These are phyloP conservation scores for Pichia cactophila DNA, from an alignment of 1,139 yeast genomes.

Conservation along the genomic window DNA sequence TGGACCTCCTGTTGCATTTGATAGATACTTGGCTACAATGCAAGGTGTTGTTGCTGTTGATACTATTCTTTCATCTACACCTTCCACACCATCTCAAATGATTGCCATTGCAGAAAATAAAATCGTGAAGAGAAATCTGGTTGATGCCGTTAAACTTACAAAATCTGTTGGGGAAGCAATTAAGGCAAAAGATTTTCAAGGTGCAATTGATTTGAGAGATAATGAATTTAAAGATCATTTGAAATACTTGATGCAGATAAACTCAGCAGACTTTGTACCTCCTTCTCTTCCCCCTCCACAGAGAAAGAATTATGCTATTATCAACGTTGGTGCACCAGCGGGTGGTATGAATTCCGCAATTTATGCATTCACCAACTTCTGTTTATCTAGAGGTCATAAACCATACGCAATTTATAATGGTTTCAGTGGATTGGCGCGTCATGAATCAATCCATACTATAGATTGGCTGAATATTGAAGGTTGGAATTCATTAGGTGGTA, in stretches of 20 bases:
- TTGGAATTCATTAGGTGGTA: slow-evolving; percentile 73
- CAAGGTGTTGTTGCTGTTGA: slow-evolving; percentile 83
- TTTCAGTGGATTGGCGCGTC: slow-evolving; percentile 68
- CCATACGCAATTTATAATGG: slow-evolving; percentile 73
- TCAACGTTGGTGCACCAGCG: slow-evolving; percentile 79
- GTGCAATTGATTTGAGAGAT: slow-evolving; percentile 44
- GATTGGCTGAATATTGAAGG: slow-evolving; percentile 65
- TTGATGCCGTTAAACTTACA: slow-evolving; percentile 66
- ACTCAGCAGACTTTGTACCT: slow-evolving; percentile 51
- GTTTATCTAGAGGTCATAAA: slow-evolving; percentile 68
- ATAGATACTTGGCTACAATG: slow-evolving; percentile 64
- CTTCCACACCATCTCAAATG: slow-evolving; percentile 68
- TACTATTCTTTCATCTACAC: slow-evolving; percentile 63
- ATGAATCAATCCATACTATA: slow-evolving; percentile 56
- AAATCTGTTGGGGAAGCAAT: slow-evolving; percentile 57
- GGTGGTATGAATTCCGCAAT: slow-evolving; percentile 78
- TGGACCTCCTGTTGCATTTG: slow-evolving; percentile 79
- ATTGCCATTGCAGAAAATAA: slow-evolving; percentile 69
- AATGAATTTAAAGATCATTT: slow-evolving; percentile 64
- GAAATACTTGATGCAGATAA: slow-evolving; percentile 56
- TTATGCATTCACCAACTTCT: slow-evolving; percentile 65
- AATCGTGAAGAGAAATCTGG: slow-evolving; percentile 59
- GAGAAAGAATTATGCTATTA: slow-evolving; percentile 59
- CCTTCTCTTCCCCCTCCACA: slow-evolving; percentile 46
- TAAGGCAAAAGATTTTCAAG: slow-evolving; percentile 22